phyloP scores from a whole-genome alignment of 306 rosid species.

The Rubus idaeus region DNA sequence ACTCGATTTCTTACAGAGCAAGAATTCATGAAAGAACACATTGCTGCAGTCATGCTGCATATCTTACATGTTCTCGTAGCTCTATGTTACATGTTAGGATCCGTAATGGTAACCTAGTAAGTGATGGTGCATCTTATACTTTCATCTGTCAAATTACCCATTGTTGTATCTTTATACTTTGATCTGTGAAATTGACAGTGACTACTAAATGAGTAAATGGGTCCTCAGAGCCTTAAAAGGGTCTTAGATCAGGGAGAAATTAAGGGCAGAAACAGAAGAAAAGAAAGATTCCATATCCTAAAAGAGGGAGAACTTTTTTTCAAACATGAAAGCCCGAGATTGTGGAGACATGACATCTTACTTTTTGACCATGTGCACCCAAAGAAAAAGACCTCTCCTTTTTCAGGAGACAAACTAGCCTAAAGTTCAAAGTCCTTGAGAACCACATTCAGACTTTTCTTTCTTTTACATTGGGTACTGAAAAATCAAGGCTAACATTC shows the following conservation, averaged over 20 bases:
- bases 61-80: background rate
- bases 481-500: background rate
- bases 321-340: conserved; percentile 33
- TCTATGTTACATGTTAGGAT: background rate
- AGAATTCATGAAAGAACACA: background rate
- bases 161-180: background rate
- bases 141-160: background rate
- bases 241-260: background rate
- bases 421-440: conserved; percentile 22
- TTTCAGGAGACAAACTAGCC: conserved; percentile 11
- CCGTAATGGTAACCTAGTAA: background rate
- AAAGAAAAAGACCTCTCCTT: conserved; percentile 4
- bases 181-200: background rate
- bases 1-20: background rate
- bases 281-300: conserved; percentile 13
- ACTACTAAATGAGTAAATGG: background rate
- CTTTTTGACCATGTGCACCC: conserved; percentile 14
- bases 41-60: background rate
- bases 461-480: conserved; percentile 13
- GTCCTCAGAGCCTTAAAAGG: background rate
- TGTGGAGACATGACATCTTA: background rate
- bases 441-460: background rate
- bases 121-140: background rate
- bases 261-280: background rate
- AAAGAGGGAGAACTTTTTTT: background rate